Base-by-base conservation (phyloP, 441 rosid genomes). In the Raphanus hybrid region DNA sequence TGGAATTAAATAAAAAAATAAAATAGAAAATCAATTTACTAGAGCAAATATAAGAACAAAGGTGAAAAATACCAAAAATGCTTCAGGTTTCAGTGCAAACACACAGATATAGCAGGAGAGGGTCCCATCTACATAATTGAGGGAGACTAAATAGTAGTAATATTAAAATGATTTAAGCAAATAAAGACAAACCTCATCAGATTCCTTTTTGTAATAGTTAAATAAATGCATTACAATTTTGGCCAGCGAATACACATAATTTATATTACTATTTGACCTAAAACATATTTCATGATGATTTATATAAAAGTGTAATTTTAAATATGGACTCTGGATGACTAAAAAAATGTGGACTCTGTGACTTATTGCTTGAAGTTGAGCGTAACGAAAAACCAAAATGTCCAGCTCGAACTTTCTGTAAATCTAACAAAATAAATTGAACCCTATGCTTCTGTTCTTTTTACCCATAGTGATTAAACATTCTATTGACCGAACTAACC, bases 41-140 rank as follows among this genome's bases (percentile, higher is more conserved):
- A 67, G 20, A 37, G 59, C 18, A 70, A 60, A 71, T 69, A 79
- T 75, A 58, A 70, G 66, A 70, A 80, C 73, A 75, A 75, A 80
- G 60, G 71, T 67, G 79, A 80, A 80, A 69, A 70, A 75, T 67
- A 63, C 71, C 29, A 67, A 35, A 71, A 54, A 57, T 16, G 41
- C 69, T 64, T 70, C 73, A 27, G 73, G n/a, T 75, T 75, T 80
- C 82, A 80, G 82, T 74, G 79, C 59, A 74, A 69, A 75, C 41
- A 69, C 82, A 64, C 73, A 79, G 64, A 69, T 64, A 78, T 62
- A 32, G 70, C 66, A 73, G 70, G 63, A 73, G 70, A 73, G 70
- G 78, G 75, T 57, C 82, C 82, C 75, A 78, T 55, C 48, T 11
- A 52, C 60, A 67, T 67, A 73, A 67, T 73, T 18, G 60, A 55